Evolutionary conservation across 371 early-diverging fungal species (phyloP).

Genomic region (Mucor sp.): DNA sequence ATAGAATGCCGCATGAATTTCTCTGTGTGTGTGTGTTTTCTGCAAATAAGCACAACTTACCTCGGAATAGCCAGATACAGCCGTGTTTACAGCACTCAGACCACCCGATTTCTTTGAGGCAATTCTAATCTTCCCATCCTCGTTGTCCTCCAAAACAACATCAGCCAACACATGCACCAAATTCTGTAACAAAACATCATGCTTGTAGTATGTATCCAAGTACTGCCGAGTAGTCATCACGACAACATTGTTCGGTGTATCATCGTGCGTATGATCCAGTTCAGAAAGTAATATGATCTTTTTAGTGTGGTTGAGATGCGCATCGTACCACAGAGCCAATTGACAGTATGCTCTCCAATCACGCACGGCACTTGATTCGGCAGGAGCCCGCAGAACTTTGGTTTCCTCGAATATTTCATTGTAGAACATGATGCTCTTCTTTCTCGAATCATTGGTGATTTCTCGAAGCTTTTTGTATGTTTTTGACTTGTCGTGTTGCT

Average conservation of each 20-base stretch:
- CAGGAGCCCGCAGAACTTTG: slow-evolving; percentile 41
- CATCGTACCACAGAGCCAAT: slow-evolving; percentile 60
- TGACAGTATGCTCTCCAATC: slow-evolving; percentile 65
- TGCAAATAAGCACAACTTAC: not conserved
- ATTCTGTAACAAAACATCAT: slow-evolving; percentile 43
- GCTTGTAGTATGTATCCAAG: slow-evolving; percentile 42
- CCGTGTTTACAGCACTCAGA: slow-evolving; percentile 7
- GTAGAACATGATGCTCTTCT: slow-evolving; percentile 64
- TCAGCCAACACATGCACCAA: slow-evolving; percentile 53
- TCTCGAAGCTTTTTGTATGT: slow-evolving; percentile 66
- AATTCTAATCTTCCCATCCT: slow-evolving; percentile 36
- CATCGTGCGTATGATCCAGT: not conserved
- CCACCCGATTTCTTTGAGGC: slow-evolving; percentile 5
- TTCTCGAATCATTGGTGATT: slow-evolving; percentile 57
- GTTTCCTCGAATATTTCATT: slow-evolving; percentile 65
- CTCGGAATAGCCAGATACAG: slow-evolving; percentile 53
- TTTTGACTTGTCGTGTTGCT: slow-evolving; percentile 62
- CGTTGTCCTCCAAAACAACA: slow-evolving; percentile 57
- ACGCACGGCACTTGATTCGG: slow-evolving; percentile 47
- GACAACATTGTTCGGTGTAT: slow-evolving; percentile 1
- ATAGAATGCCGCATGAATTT: not conserved
- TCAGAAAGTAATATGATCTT: slow-evolving; percentile 63
- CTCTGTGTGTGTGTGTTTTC: not conserved
- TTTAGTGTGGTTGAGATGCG: slow-evolving; percentile 43
- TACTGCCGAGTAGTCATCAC: slow-evolving; percentile 47